These are phyloP conservation scores for Fusarium ambrosium DNA, from an alignment of 2,329 filamentous ascomycete species.

Conservation along the genomic window DNA sequence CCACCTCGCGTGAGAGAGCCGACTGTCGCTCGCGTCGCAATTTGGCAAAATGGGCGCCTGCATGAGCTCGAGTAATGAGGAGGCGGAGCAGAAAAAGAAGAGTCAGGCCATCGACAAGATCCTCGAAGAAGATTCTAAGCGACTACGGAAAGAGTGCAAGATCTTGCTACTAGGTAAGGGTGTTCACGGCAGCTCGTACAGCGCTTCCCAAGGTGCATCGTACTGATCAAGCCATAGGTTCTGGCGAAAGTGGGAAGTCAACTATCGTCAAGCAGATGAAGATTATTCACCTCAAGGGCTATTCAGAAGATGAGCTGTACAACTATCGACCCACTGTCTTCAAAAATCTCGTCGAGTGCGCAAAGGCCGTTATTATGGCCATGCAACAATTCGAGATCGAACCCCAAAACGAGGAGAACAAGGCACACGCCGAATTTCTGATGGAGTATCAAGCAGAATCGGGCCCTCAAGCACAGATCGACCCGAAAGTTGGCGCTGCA, in stretches of 20 bases:
- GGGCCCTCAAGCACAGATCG: constrained; percentile 87
- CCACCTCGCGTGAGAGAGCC: constrained; percentile 24
- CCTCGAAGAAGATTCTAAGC: constrained; percentile 93
- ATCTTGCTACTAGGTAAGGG: constrained; percentile 89
- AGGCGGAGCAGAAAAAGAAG: constrained; percentile 93
- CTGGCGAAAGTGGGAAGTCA: constrained; percentile 98
- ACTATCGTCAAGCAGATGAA: constrained; percentile 99
- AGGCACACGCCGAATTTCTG: constrained; percentile 82
- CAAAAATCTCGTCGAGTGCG: constrained; percentile 98
- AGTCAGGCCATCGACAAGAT: constrained; percentile 95
- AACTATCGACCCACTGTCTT: constrained; percentile 97
- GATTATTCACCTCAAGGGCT: constrained; percentile 98
- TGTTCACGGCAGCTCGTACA: constrained; percentile 21
- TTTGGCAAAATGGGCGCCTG: constrained; percentile 84
- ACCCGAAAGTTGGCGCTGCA: constrained; percentile 84
- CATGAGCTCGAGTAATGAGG: constrained; percentile 89
- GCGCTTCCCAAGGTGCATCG: background rate
- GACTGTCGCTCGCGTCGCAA: constrained; percentile 32
- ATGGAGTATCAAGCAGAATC: constrained; percentile 91
- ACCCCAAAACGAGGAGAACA: constrained; percentile 78
- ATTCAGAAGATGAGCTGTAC: constrained; percentile 91
- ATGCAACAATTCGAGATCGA: constrained; percentile 94
- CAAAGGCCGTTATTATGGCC: constrained; percentile 90
- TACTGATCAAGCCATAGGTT: constrained; percentile 71
- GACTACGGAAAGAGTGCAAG: constrained; percentile 97